Evolutionary conservation across 2,329 filamentous ascomycete species (phyloP), one percentile per base, ranked within the genome.

Genomic region (Hymenoscyphus occultus): DNA sequence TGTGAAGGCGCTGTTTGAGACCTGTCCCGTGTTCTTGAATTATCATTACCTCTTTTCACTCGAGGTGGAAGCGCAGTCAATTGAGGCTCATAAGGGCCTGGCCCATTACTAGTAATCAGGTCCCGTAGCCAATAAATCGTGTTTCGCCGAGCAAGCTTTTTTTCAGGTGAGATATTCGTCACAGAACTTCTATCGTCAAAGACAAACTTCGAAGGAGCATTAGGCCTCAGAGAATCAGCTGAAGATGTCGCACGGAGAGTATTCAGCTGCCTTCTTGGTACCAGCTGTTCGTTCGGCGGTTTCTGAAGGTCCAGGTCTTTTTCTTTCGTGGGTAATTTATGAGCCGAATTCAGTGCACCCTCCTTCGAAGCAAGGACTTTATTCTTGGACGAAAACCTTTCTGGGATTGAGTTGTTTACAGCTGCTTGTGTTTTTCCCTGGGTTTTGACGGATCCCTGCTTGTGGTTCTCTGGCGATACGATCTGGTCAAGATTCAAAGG

Each of bases 121-220:
- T 73, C 69, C 67, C 67, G 71, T 16, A 74, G 65, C 73, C 73
- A 75, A 39, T 71, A 65, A 48, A 74, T 69, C 19, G 69, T 72
- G 32, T 68, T 71, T 28, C 68, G 69, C 10, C 64, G 62, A 39
- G 56, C 64, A 10, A 65, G 62, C 12, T 65, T 69, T 9, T 67
- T 65, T 7, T 66, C 61, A 4, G 63, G 56, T 40, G 66, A 35
- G 13, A 64, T 64, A 2, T 64, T 60, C 35, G 57, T 61, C 19
- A 56, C 35, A 10, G 64, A 63, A 39, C 64, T 64, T 56, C 35
- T 39, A n/a, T 64, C 54, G 19, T 63, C 65, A 13, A 59, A 64
- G 14, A n/a, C 45, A 59, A 57, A 54, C 14, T 58, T 10, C 12
- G 45, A 14, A 5, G 31, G 48, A 12, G 14, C 9, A 5, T 6